Percentiles rank a stretch among this genome's conserved stretches.
phyloP scores from a whole-genome alignment of 331 rosid species.

The Phaseolus coccineus region DNA sequence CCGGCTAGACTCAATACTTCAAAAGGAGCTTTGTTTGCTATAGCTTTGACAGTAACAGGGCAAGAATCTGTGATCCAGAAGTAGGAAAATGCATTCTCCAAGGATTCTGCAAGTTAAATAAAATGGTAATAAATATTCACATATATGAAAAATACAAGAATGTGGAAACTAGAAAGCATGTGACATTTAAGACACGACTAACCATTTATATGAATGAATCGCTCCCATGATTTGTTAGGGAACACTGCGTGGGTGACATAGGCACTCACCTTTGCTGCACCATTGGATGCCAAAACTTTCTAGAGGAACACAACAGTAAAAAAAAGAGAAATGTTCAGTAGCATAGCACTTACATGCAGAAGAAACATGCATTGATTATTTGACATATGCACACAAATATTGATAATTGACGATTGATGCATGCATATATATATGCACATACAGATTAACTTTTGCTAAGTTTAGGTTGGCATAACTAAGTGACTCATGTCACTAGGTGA shows the following conservation, averaged over 20 bases:
- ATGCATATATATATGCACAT: not conserved
- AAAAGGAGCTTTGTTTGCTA: slow-evolving; percentile 78
- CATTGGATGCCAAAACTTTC: slow-evolving; percentile 91
- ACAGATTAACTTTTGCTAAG: slow-evolving; percentile 16
- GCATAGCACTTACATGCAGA: slow-evolving; percentile 28
- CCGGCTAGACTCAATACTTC: slow-evolving; percentile 93
- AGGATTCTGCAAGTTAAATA: slow-evolving; percentile 48
- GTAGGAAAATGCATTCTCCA: slow-evolving; percentile 69
- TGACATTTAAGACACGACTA: slow-evolving; percentile 37
- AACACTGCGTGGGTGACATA: slow-evolving; percentile 94
- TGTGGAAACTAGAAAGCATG: not conserved
- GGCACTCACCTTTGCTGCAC: slow-evolving; percentile 91
- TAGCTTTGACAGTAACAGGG: slow-evolving; percentile 80
- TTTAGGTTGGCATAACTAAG: not conserved
- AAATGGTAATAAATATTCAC: slow-evolving; percentile 33
- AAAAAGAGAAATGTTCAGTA: slow-evolving; percentile 30
- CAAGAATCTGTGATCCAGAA: slow-evolving; percentile 99
- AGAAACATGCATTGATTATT: not conserved
- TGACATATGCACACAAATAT: slow-evolving; percentile 1
- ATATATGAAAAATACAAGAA: not conserved
- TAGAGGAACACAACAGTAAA: slow-evolving; percentile 46
- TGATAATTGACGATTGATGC: not conserved
- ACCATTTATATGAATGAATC: slow-evolving; percentile 78
- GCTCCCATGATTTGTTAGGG: slow-evolving; percentile 87
- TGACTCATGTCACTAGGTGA: no score